Percentiles rank a stretch among this genome's conserved stretches.
These are phyloP conservation scores for Spongospora subterranea DNA, from an alignment of 208 protist genomes.

Conservation along the genomic window DNA sequence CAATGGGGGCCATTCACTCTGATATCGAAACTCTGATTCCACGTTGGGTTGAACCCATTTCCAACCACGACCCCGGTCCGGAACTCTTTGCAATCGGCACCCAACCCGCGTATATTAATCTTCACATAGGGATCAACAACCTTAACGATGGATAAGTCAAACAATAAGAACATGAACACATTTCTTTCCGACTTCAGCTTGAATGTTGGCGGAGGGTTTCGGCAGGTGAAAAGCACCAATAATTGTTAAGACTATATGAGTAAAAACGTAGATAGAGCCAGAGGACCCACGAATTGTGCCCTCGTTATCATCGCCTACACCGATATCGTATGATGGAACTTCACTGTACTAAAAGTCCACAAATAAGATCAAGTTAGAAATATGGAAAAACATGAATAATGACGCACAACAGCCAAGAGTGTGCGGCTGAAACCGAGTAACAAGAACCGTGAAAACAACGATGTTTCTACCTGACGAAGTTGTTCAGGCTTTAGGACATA, in stretches of 20 bases:
- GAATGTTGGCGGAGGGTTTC: slow-evolving; percentile 13
- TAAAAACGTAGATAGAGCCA: neutral
- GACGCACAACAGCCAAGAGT: too few species aligned
- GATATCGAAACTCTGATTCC: slow-evolving; percentile 27
- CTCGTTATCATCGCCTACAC: neutral
- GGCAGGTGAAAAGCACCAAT: slow-evolving; percentile 47
- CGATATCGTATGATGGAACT: too few species aligned
- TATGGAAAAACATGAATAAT: too few species aligned
- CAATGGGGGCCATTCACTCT: slow-evolving; percentile 12
- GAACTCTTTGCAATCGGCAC: slow-evolving; percentile 55
- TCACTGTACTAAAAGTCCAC: too few species aligned
- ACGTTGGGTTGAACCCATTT: slow-evolving; percentile 35
- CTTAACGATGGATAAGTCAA: neutral
- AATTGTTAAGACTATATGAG: slow-evolving; percentile 33
- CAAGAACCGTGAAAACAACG: too few species aligned
- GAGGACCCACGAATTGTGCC: neutral
- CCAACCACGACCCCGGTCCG: neutral
- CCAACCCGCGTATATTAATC: slow-evolving; percentile 13
- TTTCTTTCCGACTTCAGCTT: neutral
- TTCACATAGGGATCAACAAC: slow-evolving; percentile 55
- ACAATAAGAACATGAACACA: neutral
- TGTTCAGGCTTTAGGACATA: slow-evolving; percentile 49
- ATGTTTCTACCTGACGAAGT: neutral
- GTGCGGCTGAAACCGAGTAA: too few species aligned
- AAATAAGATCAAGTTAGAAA: too few species aligned